Evolutionary conservation across 768 basidiomycete species (phyloP).

Genomic region (Boletus rufocinnamomeus): DNA sequence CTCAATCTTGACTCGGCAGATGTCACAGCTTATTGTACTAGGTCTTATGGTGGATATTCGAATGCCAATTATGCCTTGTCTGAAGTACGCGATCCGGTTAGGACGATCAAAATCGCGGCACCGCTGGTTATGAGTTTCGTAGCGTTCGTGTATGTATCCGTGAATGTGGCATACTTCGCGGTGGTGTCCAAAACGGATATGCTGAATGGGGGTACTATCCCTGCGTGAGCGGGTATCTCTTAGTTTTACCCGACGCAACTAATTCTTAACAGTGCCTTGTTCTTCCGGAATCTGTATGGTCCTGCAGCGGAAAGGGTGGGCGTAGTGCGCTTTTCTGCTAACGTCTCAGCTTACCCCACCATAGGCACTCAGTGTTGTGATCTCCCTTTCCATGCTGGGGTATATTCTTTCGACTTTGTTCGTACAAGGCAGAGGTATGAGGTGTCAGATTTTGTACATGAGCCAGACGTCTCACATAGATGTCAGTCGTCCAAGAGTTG

Average conservation of each 20-base stretch:
- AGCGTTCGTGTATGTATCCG: conserved; percentile 59
- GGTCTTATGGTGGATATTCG: conserved; percentile 73
- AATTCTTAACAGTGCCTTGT: conserved; percentile 51
- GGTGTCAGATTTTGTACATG: conserved; percentile 9
- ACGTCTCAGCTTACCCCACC: conserved; percentile 4
- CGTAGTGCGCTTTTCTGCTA: neutral
- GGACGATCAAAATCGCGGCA: conserved; percentile 60
- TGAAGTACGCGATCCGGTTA: conserved; percentile 64
- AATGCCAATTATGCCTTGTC: conserved; percentile 77
- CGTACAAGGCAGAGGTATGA: conserved; percentile 61
- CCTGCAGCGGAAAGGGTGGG: conserved; percentile 57
- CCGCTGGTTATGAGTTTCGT: conserved; percentile 64
- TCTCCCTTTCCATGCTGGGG: conserved; percentile 65
- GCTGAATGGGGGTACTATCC: conserved; percentile 58
- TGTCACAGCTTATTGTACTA: conserved; percentile 24
- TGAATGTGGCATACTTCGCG: conserved; percentile 74
- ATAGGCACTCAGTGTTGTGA: conserved; percentile 60
- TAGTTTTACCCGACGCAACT: neutral
- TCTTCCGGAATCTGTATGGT: conserved; percentile 75
- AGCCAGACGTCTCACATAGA: conserved; percentile 7
- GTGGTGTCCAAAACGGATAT: conserved; percentile 74
- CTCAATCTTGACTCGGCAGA: neutral
- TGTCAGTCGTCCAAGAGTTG: conserved; percentile 67
- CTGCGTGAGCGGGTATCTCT: conserved; percentile 51
- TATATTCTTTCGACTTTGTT: conserved; percentile 67